Evolutionary conservation across 2,329 filamentous ascomycete species (phyloP).

Genomic region (Claviceps sp.): DNA sequence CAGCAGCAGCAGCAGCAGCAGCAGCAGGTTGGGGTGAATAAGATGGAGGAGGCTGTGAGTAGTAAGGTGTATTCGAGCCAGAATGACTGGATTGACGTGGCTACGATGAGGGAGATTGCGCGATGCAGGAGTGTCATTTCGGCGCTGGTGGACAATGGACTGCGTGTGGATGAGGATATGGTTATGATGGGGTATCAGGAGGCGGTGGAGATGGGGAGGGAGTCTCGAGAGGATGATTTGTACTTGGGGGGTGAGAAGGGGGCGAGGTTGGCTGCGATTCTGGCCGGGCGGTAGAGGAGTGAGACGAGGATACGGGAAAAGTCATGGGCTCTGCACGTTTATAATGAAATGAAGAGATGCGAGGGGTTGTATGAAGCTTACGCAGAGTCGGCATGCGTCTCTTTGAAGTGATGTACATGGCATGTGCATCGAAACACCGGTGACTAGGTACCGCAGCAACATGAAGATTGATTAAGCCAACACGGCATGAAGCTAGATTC

Average conservation of each 20-base stretch:
- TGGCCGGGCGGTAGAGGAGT: slow-evolving; percentile 13
- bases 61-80: slow-evolving; percentile 86
- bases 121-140: slow-evolving; percentile 69
- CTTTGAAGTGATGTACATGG: too few relatives aligned
- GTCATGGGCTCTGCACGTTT: too few relatives aligned
- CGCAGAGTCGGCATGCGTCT: too few relatives aligned
- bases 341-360: too few relatives aligned
- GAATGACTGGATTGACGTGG: slow-evolving; percentile 69
- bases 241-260: slow-evolving; percentile 48
- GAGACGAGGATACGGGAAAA: not conserved
- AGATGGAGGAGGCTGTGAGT: slow-evolving; percentile 76
- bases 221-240: slow-evolving; percentile 43
- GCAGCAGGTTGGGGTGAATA: slow-evolving; percentile 51
- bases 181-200: slow-evolving; percentile 72
- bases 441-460: too few relatives aligned
- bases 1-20: not conserved
- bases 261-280: slow-evolving; percentile 31
- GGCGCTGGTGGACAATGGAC: slow-evolving; percentile 66
- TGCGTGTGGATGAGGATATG: slow-evolving; percentile 81
- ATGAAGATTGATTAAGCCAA: too few relatives aligned
- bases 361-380: too few relatives aligned
- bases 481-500: too few relatives aligned
- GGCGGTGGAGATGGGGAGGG: slow-evolving; percentile 59
- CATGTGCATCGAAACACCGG: too few relatives aligned
- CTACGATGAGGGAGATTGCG: slow-evolving; percentile 78